phyloP scores from a whole-genome alignment of 176 grass and related monocot species.

The Otatea glauca region DNA sequence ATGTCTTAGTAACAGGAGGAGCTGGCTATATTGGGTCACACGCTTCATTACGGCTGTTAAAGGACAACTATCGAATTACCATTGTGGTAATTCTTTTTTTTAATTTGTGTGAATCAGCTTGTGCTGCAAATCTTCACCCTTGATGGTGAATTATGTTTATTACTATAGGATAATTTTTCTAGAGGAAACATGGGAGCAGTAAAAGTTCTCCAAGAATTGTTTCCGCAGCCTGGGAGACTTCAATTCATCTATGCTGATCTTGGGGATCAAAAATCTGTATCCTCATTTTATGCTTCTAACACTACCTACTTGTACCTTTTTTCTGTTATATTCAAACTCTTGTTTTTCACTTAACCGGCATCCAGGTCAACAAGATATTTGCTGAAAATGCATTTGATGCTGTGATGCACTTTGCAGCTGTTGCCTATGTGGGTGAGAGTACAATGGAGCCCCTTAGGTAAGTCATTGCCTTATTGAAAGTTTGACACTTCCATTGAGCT shows the following conservation, averaged over 20 bases:
- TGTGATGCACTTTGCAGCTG: conserved; percentile 85
- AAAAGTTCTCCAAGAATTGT: conserved; percentile 70
- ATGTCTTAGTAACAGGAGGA: conserved; percentile 81
- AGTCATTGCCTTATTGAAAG: conserved; percentile 14
- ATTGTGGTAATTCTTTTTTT: conserved; percentile 73
- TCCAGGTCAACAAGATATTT: conserved; percentile 75
- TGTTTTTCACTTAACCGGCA: conserved; percentile 49
- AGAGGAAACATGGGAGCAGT: conserved; percentile 80
- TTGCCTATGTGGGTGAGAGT: conserved; percentile 89
- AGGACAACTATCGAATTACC: conserved; percentile 76
- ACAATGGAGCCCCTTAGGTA: conserved; percentile 76
- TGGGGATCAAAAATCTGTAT: conserved; percentile 78
- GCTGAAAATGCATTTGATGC: conserved; percentile 83
- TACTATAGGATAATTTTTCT: conserved; percentile 77
- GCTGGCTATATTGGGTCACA: conserved; percentile 93
- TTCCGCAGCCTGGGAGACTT: conserved; percentile 72
- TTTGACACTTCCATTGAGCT: conserved; percentile 12
- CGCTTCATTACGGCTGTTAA: conserved; percentile 69
- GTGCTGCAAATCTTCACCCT: conserved; percentile 13
- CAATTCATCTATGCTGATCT: conserved; percentile 84
- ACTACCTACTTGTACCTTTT: neutral
- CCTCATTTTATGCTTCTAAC: conserved; percentile 48
- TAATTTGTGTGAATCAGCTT: conserved; percentile 29
- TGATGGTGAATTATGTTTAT: conserved; percentile 15
- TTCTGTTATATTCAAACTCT: conserved; percentile 19